These are phyloP conservation scores for Pluteus cervinus DNA, from an alignment of 768 basidiomycete genomes.

Conservation along the genomic window DNA sequence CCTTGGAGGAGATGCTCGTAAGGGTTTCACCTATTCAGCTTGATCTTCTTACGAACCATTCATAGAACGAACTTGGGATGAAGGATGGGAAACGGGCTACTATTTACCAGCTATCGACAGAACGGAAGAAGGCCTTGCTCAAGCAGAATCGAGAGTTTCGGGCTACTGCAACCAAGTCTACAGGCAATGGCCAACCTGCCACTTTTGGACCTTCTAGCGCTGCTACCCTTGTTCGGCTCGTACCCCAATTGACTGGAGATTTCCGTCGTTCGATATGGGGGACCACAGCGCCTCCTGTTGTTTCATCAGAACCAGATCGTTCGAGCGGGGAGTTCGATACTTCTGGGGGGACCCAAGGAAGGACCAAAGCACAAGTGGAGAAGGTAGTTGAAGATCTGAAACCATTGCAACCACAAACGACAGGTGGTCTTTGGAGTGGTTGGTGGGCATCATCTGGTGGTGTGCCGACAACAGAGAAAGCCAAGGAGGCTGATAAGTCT, in stretches of 20 bases:
- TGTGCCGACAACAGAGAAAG: constrained; percentile 27
- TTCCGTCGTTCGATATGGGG: constrained; percentile 64
- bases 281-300: constrained; percentile 29
- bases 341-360: constrained; percentile 13
- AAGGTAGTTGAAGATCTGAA: constrained; percentile 27
- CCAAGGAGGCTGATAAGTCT: constrained; percentile 29
- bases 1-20: constrained; percentile 72
- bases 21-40: constrained; percentile 13
- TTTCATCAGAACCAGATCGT: constrained; percentile 24
- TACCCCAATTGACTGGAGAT: constrained; percentile 74
- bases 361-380: constrained; percentile 21
- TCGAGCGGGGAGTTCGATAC: constrained; percentile 32
- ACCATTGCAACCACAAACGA: constrained; percentile 55
- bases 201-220: constrained; percentile 60
- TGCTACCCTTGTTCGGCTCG: constrained; percentile 55
- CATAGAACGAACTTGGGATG: constrained; percentile 67
- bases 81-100: constrained; percentile 62
- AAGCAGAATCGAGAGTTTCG: constrained; percentile 45
- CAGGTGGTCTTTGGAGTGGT: constrained; percentile 69
- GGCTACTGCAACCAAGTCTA: constrained; percentile 20
- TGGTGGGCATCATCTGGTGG: constrained; percentile 75
- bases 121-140: constrained; percentile 64
- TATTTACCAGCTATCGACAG: constrained; percentile 54
- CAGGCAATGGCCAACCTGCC: constrained; percentile 23
- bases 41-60: constrained; percentile 7